A percentile compares a stretch with the other conserved stretches of the same genome.
phyloP scores from a whole-genome alignment of 305 asterid species.

The Nicotiana rustica region DNA sequence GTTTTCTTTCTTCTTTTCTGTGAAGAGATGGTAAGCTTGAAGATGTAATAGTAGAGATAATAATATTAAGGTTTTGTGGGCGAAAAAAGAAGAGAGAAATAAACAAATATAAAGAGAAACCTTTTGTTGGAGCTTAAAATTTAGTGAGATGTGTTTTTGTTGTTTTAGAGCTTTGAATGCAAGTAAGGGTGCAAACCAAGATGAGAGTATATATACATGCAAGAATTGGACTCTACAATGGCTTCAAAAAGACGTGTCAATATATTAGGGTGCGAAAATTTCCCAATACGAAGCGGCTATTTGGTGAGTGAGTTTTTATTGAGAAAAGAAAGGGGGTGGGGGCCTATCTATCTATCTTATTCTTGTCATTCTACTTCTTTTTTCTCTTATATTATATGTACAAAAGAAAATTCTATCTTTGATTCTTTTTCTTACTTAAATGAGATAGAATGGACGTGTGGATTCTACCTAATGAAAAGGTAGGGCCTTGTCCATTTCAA shows the following conservation, averaged over 20 bases:
- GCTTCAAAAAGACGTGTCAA: conserved; percentile 31
- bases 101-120: conserved; percentile 31
- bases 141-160: conserved; percentile 44
- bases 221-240: conserved; percentile 40
- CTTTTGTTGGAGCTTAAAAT: conserved; percentile 40
- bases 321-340: conserved; percentile 29
- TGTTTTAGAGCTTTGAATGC: conserved; percentile 59
- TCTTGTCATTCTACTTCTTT: conserved; percentile 37
- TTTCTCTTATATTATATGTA: neutral
- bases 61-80: conserved; percentile 33
- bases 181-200: conserved; percentile 45
- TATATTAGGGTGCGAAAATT: neutral
- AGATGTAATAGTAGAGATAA: conserved; percentile 23
- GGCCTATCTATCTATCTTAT: conserved; percentile 39
- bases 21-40: conserved; percentile 19
- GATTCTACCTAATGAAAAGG: conserved; percentile 31
- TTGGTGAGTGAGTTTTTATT: neutral
- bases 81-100: conserved; percentile 28
- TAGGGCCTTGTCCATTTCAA: conserved; percentile 34
- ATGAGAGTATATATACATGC: conserved; percentile 58
- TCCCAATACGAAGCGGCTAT: conserved; percentile 38
- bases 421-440: conserved; percentile 25
- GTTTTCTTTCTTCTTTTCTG: conserved; percentile 1
- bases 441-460: conserved; percentile 35
- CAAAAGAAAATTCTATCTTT: conserved; percentile 8